Evolutionary conservation across 164 flowering plant species (phyloP), one percentile per base, ranked within the genome.

Genomic region (Tinospora cordifolia): DNA sequence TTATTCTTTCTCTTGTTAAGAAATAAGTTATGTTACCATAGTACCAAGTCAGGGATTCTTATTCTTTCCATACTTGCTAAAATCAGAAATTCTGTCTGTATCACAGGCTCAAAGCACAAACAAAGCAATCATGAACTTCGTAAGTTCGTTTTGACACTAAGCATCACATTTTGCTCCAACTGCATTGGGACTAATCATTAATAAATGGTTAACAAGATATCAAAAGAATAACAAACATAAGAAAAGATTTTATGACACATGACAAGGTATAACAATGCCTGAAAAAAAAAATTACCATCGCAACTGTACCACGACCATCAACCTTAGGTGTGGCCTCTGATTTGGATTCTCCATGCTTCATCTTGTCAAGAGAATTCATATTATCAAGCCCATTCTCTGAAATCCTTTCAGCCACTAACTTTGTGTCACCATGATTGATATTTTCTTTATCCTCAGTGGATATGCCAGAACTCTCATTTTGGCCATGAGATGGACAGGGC

Each of bases 401-500:
- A 27, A 46, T 68, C 67, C 59, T 67, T n/a, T 36, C 46, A 69
- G 69, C 73, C 8, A 47, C 40, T 39, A 8, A 36, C 40, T 62
- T 15, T 59, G 22, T 27, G 8, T 69, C 67, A 69, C 67, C 77
- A 63, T 71, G 70, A 24, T 38, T 49, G 8, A 62, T 12, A 78
- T 80, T 81, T 73, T 85, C 86, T 69, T 83, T 80, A 57, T 77
- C 79, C 44, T 65, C 24, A 62, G 36, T 34, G 44, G 79, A 68
- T 25, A 49, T 69, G 24, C 63, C 65, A 41, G 51, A 25, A 8
- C 62, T 65, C 51, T 65, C 64, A 13, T 63, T 76, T 51, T 58
- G 65, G 44, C 74, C 51, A 74, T 65, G 34, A 15, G 81, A 63
- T 63, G 81, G 77, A 25, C 81, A 76, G 6, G 70, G 8, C 15